Base-by-base conservation (phyloP, 164 flowering plant species). In the Paratinospora sagittata region DNA sequence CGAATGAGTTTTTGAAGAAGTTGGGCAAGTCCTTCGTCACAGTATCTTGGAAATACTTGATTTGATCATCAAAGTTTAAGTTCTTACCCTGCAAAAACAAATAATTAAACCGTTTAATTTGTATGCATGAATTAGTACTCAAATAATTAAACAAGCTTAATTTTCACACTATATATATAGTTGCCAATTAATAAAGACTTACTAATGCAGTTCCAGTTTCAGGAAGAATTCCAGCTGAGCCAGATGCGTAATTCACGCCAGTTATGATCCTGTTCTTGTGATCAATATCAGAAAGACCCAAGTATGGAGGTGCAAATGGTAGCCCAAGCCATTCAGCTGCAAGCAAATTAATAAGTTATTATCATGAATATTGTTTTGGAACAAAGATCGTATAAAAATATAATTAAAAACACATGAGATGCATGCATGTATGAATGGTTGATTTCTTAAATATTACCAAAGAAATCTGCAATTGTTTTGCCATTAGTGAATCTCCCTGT, bases 401-500 rank as follows among this genome's bases (percentile, higher is more conserved):
- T n/a, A n/a, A n/a, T n/a, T n/a, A n/a, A n/a, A n/a, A n/a, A n/a
- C n/a, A n/a, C n/a, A n/a, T 27, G n/a, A n/a, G n/a, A n/a, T n/a
- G n/a, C n/a, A n/a, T n/a, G n/a, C n/a, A 6, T 2, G 11, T 9
- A 63, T 63, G 3, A 8, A 67, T 37, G 26, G n/a, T n/a, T n/a
- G n/a, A n/a, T n/a, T n/a, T n/a, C n/a, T n/a, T n/a, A n/a, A n/a
- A n/a, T n/a, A n/a, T n/a, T n/a, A 74, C 68, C 72, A 0, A 69
- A 6, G 23, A 62, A 49, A 69, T 74, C 72, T 33, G 30, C 52
- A 13, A 34, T 0, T 9, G 67, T 74, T 10, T 63, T 62, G 37
- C 76, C 72, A 34, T 68, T 74, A 11, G 68, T 68, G 55, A 68
- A 68, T 49, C 72, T 43, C 3, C 76, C 76, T 3, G 76, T 74